These are phyloP conservation scores for Jatropha curcas DNA, from an alignment of 345 rosid genomes.

Conservation along the genomic window DNA sequence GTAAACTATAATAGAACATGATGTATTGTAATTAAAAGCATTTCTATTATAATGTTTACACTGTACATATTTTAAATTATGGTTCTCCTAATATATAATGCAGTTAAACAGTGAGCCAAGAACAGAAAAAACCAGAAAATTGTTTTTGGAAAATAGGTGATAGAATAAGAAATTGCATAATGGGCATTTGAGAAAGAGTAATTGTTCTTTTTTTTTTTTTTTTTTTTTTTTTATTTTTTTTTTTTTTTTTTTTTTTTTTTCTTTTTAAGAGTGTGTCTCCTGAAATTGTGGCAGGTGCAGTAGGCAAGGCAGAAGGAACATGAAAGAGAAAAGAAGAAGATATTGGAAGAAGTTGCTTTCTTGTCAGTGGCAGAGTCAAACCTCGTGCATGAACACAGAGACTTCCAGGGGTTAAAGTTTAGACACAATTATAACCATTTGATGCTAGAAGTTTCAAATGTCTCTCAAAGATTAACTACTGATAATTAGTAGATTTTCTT, in stretches of 20 bases:
- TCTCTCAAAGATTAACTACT: neutral
- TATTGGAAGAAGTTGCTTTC: neutral
- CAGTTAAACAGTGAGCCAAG: neutral
- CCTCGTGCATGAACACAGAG: constrained; percentile 4
- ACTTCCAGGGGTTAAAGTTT: neutral
- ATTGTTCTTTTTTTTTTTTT: no score
- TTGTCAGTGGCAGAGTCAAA: constrained; percentile 3
- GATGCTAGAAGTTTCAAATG: neutral
- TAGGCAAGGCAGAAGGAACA: constrained; percentile 6
- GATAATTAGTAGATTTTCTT: no score
- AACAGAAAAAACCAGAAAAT: no score
- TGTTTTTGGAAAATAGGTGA: no score
- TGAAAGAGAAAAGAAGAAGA: constrained; percentile 8
- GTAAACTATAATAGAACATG: no score
- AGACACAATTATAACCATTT: neutral
- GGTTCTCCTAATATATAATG: neutral
- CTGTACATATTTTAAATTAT: no score
- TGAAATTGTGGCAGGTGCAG: constrained; percentile 2
- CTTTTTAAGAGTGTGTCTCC: neutral
- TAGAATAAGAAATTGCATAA: no score
- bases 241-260: neutral
- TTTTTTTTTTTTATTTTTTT: neutral
- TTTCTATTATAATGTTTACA: no score
- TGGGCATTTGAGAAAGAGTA: no score
- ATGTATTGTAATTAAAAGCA: no score